Evolutionary conservation across 2,329 filamentous ascomycete species (phyloP), one percentile per base, ranked within the genome.

Genomic region (Trichoderma gracile): DNA sequence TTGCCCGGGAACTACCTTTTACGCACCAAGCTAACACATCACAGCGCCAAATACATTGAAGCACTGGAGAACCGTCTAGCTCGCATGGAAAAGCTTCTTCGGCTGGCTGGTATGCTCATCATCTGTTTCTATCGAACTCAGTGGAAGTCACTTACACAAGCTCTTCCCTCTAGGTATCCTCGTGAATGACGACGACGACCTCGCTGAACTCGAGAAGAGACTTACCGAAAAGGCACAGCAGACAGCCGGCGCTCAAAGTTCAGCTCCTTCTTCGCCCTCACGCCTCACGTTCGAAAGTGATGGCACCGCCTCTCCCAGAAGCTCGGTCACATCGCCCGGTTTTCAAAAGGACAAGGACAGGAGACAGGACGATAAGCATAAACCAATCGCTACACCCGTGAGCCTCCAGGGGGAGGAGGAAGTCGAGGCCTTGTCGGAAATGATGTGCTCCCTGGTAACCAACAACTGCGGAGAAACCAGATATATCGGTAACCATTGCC

Each of bases 371-470:
- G 67, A 71, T 53, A 71, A 65, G 49, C 63, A 75, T 60, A 74
- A 73, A 56, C 82, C 81, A 2, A 75, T 78, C 5, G 40, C 33
- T 21, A 73, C 75, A 65, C 63, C 76, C 9, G 75, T 75, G 12
- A 75, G 77, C 52, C 74, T 76, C 46, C 83, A 81, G 60, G 80
- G 79, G 15, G 84, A 87, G 69, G 83, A 89, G 69, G 90, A 96
- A 71, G 91, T 96, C 1, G 93, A 96, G 75, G 89, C 88, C 1
- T 78, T 99, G 64, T 97, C 94, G 1, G 95, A 99, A 78, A 95
- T 97, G 90, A 98, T 99, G 95, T 98, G 94, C 77, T 97, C 93
- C 3, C 80, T 99, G 38, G 93, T 99, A 33, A 98, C 94, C 1
- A 98, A 97, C 74, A 93, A 94, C 71, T 90, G 87, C 67, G 95